These are phyloP conservation scores for Hibiscus mutabilis DNA, from an alignment of 345 rosid species.

Conservation along the genomic window DNA sequence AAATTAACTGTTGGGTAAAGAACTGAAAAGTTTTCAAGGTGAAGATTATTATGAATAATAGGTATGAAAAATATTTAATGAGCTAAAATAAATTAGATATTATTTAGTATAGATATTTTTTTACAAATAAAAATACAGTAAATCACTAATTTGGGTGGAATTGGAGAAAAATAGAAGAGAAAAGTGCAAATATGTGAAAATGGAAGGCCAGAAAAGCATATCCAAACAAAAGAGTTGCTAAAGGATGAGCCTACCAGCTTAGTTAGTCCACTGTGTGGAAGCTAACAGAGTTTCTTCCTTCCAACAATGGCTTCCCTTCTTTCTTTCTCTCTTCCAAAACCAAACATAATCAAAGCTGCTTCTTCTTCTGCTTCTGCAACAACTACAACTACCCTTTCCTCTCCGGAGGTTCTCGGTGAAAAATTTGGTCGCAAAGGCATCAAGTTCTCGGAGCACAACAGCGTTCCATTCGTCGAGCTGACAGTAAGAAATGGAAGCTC, in stretches of 20 bases:
- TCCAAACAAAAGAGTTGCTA: constrained; percentile 21
- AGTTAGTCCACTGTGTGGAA: constrained; percentile 25
- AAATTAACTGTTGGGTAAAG: neutral
- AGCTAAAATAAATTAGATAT: neutral
- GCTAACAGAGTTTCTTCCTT: constrained; percentile 9
- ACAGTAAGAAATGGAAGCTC: constrained; percentile 86
- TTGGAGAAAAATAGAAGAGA: neutral
- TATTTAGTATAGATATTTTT: neutral
- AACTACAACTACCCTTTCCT: constrained; percentile 16
- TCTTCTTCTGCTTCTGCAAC: constrained; percentile 20
- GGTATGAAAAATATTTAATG: neutral
- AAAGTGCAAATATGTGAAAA: neutral
- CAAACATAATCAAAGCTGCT: constrained; percentile 33
- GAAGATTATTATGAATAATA: neutral
- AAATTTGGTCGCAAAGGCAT: constrained; percentile 74
- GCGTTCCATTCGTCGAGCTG: constrained; percentile 46
- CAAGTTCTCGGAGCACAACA: constrained; percentile 54
- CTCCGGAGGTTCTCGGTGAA: constrained; percentile 45
- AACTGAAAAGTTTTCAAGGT: neutral
- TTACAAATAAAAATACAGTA: too few relatives aligned
- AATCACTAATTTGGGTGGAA: too few relatives aligned
- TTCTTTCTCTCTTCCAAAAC: constrained; percentile 50
- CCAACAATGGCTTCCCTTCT: constrained; percentile 62
- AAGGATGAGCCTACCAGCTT: constrained; percentile 32
- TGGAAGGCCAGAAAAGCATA: constrained; percentile 16